Base-by-base conservation (phyloP, 169 alveolate species). In the Theileria annulata region DNA sequence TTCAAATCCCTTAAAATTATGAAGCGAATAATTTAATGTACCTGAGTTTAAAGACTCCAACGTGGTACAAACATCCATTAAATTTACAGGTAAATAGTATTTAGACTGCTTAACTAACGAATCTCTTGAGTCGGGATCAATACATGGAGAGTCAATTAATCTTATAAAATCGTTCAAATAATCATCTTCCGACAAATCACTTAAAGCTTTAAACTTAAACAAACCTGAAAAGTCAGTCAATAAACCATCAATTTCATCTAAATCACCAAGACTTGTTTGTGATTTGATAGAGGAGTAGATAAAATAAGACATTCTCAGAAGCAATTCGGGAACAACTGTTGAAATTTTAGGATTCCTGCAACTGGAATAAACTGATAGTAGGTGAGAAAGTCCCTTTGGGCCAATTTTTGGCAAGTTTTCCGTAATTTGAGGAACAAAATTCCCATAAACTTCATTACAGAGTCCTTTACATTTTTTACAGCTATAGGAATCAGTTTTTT, bases 391-490 rank as follows among this genome's bases (percentile, higher is more conserved):
- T 2, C 83, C 90, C 77, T 83, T 83, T 17, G 90, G 86, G 75
- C 76, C 33, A 31, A 76, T 71, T 35, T 71, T 63, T 0, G 48
- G 76, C 48, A 67, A n/a, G 28, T 35, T 58, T 5, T 15, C 56
- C 48, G 30, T 25, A 62, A 76, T 70, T 51, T 47, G 25, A 47
- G 19, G 76, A 13, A 58, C 15, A 31, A 83, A 19, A 25, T 25
- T 62, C n/a, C 4, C 73, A 51, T 76, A 76, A 10, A 70, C 58
- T 25, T 28, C 66, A 15, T 58, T 62, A 70, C 90, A 83, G 13
- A 78, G 31, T 51, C 90, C 90, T 15, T 76, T 70, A 59, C 90
- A 83, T 13, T 77, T 77, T 69, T 37, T 76, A 77, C 90, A 80
- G n/a, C 48, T 0, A 27, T 15, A 21, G 17, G 8, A 56, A 19